Conservation (phyloP, 495 filamentous ascomycete species). For the Glutinoglossum americanum region DNA sequence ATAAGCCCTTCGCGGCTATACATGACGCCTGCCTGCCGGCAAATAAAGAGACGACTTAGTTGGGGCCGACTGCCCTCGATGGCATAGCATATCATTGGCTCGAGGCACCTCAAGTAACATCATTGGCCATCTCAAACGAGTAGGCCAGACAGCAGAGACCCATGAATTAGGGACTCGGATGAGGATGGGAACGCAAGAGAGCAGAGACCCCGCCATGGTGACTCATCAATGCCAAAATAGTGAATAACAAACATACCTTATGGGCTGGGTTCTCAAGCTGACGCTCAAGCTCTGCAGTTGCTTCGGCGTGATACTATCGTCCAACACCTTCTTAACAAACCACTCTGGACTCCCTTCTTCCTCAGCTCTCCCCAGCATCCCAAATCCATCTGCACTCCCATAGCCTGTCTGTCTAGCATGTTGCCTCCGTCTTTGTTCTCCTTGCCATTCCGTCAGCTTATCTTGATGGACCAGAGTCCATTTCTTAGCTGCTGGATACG, state of each 20-base stretch:
- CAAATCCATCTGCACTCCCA: slow-evolving; percentile 35
- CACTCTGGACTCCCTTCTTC: slow-evolving; percentile 95
- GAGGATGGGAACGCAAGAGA: not conserved
- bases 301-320: slow-evolving; percentile 80
- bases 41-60: not conserved
- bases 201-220: not conserved
- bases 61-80: not conserved
- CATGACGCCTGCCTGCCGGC: not conserved
- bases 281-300: slow-evolving; percentile 81
- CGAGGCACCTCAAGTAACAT: not conserved
- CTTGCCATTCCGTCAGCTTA: slow-evolving; percentile 76
- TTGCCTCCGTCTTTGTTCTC: slow-evolving; percentile 69
- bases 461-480: slow-evolving; percentile 96
- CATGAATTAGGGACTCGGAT: not conserved
- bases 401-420: slow-evolving; percentile 42
- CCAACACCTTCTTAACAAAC: slow-evolving; percentile 95
- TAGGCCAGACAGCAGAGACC: not conserved
- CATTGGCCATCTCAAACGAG: not conserved
- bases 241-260: slow-evolving; percentile 30
- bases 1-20: not conserved
- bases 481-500: slow-evolving; percentile 83
- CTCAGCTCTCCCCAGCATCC: slow-evolving; percentile 50
- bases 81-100: not conserved
- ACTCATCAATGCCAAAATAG: not conserved
- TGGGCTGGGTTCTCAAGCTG: slow-evolving; percentile 85